Evolutionary conservation across 192 early-diverging fungal genomes (phyloP), one percentile per base, ranked within the genome.

Genomic region (Oehlia diaphana): DNA sequence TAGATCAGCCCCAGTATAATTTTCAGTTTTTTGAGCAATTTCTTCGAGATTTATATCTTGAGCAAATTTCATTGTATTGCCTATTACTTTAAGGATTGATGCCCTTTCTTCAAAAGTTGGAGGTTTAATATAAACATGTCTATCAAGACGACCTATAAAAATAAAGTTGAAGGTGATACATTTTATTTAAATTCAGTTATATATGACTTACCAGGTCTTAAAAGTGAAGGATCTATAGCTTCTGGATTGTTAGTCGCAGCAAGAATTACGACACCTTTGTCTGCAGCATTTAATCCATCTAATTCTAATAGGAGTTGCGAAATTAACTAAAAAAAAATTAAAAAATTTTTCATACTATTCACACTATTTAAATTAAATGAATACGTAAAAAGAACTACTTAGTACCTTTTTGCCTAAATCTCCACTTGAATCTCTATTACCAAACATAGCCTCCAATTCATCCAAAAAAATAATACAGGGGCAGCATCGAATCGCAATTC

Each of bases 391-490:
- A 16, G 42, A 5, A 35, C 61, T 61, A 26, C 12, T 26, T 37
- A 23, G 50, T 82, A 91, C 86, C 84, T 93, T 92, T 81, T 88
- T 93, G 23, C 89, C 93, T 6, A 92, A 84, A 78, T 92, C 88
- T 1, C 94, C 94, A 69, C 87, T 85, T 9, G 83, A 81, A 7
- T 94, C 94, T 72, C 92, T 86, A 12, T 80, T 82, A 33, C 92
- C 89, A 85, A 97, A 97, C 37, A 99, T 83, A 3, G 95, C 92
- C 72, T 99, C 97, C 64, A 99, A 87, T 81, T 99, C 96, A 82
- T 99, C 97, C 26, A 98, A 87, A 85, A 98, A 98, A 16, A 98
- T 82, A 42, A 98, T 92, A 76, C 90, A 92, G 0, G 97, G 96
- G 19, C 87, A 89, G 39, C 86, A 86, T 67, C 88, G 87, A 35